Evolutionary conservation across 352 stramenopile genomes (phyloP).

Genomic region (Globisporangium cystogenes): DNA sequence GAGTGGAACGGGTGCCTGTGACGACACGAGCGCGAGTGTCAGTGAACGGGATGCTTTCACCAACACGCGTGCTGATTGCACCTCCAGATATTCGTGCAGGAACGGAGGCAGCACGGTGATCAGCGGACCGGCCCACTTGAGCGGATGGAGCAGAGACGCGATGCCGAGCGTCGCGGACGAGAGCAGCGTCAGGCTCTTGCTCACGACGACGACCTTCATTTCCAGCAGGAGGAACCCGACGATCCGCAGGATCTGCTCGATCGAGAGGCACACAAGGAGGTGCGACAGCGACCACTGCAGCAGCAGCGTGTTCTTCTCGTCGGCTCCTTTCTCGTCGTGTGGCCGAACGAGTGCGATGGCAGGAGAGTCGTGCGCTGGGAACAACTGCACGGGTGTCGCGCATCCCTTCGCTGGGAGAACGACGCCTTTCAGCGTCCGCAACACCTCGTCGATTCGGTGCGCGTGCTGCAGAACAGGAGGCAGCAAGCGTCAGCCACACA

Average conservation of each 20-base stretch:
- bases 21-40: background rate
- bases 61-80: constrained; percentile 1
- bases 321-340: constrained; percentile 22
- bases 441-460: constrained; percentile 24
- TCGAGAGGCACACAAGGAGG: constrained; percentile 25
- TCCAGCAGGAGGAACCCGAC: constrained; percentile 35
- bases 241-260: constrained; percentile 37
- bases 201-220: constrained; percentile 52
- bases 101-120: constrained; percentile 43
- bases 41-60: background rate
- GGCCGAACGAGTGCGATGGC: constrained; percentile 23
- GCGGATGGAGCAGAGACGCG: constrained; percentile 33
- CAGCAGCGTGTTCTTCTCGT: constrained; percentile 32
- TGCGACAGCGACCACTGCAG: constrained; percentile 43
- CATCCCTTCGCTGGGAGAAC: constrained; percentile 17
- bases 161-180: constrained; percentile 36
- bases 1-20: constrained; percentile 38
- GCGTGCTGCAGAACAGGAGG: constrained; percentile 23
- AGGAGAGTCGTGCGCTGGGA: constrained; percentile 5
- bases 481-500: background rate
- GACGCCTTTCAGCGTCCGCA: constrained; percentile 20
- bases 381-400: constrained; percentile 14
- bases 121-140: constrained; percentile 42
- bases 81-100: constrained; percentile 54
- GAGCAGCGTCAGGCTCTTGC: constrained; percentile 31